Evolutionary conservation across 2,329 filamentous ascomycete genomes (phyloP).

Genomic region (Cladosporium phlei): DNA sequence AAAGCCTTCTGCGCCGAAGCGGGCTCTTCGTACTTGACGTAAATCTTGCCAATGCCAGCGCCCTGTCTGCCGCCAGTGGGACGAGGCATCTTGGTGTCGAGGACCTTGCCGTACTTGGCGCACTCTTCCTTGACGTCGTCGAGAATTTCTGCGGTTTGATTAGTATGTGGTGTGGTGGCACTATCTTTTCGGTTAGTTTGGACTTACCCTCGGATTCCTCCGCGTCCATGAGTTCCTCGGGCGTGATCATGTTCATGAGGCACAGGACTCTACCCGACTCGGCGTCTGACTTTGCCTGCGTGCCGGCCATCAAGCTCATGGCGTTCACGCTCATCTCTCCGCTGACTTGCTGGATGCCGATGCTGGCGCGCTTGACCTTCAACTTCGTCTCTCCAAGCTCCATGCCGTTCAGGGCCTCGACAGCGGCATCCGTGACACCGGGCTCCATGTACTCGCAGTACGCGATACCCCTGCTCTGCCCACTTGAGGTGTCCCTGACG

Average conservation of each 20-base stretch:
- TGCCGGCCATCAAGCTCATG: slow-evolving; percentile 95
- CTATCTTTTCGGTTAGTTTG: no score
- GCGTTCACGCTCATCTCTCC: slow-evolving; percentile 95
- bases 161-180: neutral
- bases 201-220: slow-evolving; percentile 55
- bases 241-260: slow-evolving; percentile 96
- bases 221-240: slow-evolving; percentile 86
- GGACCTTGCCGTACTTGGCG: slow-evolving; percentile 76
- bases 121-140: slow-evolving; percentile 94
- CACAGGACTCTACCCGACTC: slow-evolving; percentile 83
- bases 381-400: slow-evolving; percentile 82
- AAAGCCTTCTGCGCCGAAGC: slow-evolving; percentile 80
- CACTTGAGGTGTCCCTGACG: slow-evolving; percentile 78
- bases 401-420: slow-evolving; percentile 90
- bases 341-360: slow-evolving; percentile 89
- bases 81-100: slow-evolving; percentile 89
- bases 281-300: slow-evolving; percentile 65
- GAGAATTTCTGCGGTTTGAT: slow-evolving; percentile 68
- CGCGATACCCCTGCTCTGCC: slow-evolving; percentile 79
- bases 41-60: slow-evolving; percentile 94
- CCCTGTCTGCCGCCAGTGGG: slow-evolving; percentile 78
- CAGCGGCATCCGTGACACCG: slow-evolving; percentile 70
- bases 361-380: slow-evolving; percentile 82
- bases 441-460: slow-evolving; percentile 93
- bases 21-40: slow-evolving; percentile 79